phyloP scores from a whole-genome alignment of 2,329 filamentous ascomycete species.

The Cercospora sp. region DNA sequence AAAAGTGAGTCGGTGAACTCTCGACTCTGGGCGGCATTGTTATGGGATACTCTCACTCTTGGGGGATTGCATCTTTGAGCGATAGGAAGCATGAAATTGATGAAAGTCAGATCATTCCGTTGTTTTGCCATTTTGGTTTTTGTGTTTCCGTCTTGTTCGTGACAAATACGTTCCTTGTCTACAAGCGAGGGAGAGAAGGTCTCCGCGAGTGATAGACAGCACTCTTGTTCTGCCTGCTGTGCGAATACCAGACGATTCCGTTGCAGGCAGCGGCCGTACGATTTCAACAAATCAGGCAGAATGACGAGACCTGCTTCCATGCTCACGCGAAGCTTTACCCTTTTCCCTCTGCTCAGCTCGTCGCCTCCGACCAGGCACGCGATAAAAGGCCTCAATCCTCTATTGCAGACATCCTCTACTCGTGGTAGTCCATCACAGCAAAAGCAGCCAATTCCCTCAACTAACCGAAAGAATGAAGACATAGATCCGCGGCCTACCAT shows the following conservation, averaged over 20 bases:
- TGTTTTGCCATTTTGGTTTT: background rate
- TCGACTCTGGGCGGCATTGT: background rate
- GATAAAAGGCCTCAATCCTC: background rate
- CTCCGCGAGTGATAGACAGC: background rate
- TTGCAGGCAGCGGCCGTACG: background rate
- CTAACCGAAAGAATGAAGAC: background rate
- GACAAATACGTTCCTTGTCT: background rate
- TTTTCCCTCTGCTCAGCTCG: background rate
- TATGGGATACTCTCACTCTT: background rate
- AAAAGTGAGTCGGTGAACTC: background rate
- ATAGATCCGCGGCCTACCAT: constrained; percentile 59
- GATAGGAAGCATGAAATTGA: background rate
- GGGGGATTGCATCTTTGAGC: background rate
- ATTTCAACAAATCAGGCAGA: background rate
- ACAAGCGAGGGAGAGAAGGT: background rate
- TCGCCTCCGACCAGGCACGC: background rate
- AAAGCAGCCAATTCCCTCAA: background rate
- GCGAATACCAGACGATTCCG: background rate
- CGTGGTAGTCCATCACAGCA: background rate
- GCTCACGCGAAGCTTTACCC: background rate
- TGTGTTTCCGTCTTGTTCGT: background rate
- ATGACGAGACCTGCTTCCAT: background rate
- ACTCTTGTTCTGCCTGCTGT: background rate
- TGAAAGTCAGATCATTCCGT: background rate
- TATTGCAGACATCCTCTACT: background rate